Evolutionary conservation across 441 rosid species (phyloP).

Genomic region (Capsella rubella): DNA sequence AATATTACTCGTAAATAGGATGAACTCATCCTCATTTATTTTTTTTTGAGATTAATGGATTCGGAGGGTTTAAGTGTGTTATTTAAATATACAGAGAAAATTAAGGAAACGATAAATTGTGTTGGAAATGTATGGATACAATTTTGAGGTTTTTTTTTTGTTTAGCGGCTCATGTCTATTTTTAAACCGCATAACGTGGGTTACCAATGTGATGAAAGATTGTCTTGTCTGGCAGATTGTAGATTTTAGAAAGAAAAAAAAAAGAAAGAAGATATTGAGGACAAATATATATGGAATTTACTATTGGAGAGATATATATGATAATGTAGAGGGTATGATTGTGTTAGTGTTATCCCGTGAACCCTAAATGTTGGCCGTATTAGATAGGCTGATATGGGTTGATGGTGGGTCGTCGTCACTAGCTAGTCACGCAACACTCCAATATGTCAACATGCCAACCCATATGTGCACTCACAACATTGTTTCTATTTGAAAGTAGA

Average conservation of each 20-base stretch:
- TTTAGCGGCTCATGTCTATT: conserved; percentile 24
- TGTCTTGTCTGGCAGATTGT: conserved; percentile 15
- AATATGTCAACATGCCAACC: conserved; percentile 31
- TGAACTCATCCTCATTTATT: conserved; percentile 28
- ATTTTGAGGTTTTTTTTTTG: conserved; percentile 26
- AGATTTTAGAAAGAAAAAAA: not conserved
- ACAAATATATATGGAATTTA: conserved; percentile 7
- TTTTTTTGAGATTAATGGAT: conserved; percentile 19
- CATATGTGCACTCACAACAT: conserved; percentile 7
- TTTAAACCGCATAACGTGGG: conserved; percentile 27
- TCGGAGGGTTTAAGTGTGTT: conserved; percentile 31
- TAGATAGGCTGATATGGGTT: not conserved
- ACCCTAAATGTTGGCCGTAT: conserved; percentile 10
- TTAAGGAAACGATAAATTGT: not conserved
- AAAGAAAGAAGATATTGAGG: not conserved
- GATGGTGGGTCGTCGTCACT: not conserved
- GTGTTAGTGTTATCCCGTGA: conserved; percentile 29
- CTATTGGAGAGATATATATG: conserved; percentile 4
- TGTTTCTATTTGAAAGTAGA: not conserved
- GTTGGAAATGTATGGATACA: conserved; percentile 32
- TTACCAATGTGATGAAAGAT: conserved; percentile 21
- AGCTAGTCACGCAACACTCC: conserved; percentile 2
- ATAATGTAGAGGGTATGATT: conserved; percentile 7
- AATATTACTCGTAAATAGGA: conserved; percentile 47
- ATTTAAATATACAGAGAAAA: conserved; percentile 24